Conservation (phyloP, 805 yeast genomes). For the Yamadazyma tumulicola region DNA sequence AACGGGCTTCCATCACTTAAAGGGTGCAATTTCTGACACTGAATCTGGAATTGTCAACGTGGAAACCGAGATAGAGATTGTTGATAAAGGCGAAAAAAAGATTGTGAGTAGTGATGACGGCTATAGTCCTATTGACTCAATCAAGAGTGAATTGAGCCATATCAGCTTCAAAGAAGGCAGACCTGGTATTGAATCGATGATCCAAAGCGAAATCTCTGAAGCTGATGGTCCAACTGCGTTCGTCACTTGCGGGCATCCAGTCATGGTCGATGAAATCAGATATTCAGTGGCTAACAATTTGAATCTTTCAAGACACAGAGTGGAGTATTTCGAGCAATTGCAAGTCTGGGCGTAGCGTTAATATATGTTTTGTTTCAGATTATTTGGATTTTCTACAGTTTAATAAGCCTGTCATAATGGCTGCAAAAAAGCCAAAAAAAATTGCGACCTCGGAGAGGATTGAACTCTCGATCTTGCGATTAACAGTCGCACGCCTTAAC, state of each 20-base stretch:
- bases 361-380: too few relatives aligned
- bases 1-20: constrained; percentile 10
- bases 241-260: constrained; percentile 61
- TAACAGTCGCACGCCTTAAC: constrained; percentile 8
- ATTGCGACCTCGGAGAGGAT: constrained; percentile 8
- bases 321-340: constrained; percentile 72
- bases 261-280: constrained; percentile 57
- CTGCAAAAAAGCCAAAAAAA: constrained; percentile 2
- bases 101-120: constrained; percentile 3
- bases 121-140: constrained; percentile 8
- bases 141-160: constrained; percentile 23
- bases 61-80: constrained; percentile 1
- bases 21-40: constrained; percentile 11
- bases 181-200: constrained; percentile 42
- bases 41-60: constrained; percentile 8
- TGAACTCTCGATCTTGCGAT: constrained; percentile 9
- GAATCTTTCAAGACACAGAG: constrained; percentile 36
- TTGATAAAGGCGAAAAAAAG: constrained; percentile 1
- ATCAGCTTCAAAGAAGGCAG: constrained; percentile 44
- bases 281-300: constrained; percentile 42
- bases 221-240: constrained; percentile 46
- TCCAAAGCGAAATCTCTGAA: constrained; percentile 32
- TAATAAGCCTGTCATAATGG: too few relatives aligned
- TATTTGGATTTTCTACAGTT: too few relatives aligned
- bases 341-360: constrained; percentile 55